Evolutionary conservation across 352 stramenopile genomes (phyloP).

Genomic region (Phytopythium chamaehyphon): DNA sequence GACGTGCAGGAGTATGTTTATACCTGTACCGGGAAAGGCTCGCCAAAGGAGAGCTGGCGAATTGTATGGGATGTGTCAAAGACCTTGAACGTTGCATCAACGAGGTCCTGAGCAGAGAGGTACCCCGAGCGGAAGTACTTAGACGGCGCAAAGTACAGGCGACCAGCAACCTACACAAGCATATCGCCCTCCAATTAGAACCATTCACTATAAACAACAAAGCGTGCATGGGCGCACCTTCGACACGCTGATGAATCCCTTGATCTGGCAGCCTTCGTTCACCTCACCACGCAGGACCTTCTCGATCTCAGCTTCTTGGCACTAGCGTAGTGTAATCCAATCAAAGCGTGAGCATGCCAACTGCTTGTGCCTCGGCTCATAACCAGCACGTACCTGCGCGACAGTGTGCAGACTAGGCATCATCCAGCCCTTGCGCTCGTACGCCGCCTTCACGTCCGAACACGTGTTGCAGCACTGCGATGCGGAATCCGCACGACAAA

Average conservation of each 20-base stretch:
- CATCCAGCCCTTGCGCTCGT: slow-evolving; percentile 65
- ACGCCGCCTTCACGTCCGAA: slow-evolving; percentile 56
- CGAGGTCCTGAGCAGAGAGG: slow-evolving; percentile 50
- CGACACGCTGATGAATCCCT: slow-evolving; percentile 62
- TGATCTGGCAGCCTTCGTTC: slow-evolving; percentile 75
- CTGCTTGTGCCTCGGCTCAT: background rate
- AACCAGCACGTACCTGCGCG: slow-evolving; percentile 27
- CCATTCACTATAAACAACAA: background rate
- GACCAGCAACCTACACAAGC: slow-evolving; percentile 50
- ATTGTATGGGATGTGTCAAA: slow-evolving; percentile 78
- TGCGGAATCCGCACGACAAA: no score
- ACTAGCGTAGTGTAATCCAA: slow-evolving; percentile 20
- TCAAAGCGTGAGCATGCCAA: background rate
- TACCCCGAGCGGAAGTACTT: slow-evolving; percentile 84
- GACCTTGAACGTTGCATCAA: slow-evolving; percentile 66
- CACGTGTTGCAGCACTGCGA: slow-evolving; percentile 65
- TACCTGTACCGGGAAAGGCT: slow-evolving; percentile 62
- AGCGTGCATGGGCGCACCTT: slow-evolving; percentile 39
- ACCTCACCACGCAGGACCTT: slow-evolving; percentile 69
- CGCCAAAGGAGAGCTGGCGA: slow-evolving; percentile 62
- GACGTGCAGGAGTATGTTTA: background rate
- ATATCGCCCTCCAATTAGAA: no score
- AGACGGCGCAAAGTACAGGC: slow-evolving; percentile 78
- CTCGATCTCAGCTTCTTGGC: slow-evolving; percentile 74
- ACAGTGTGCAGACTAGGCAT: slow-evolving; percentile 79